Conservation (phyloP, 176 grass and related monocot genomes). For the Dendrocalamus sinicus region DNA sequence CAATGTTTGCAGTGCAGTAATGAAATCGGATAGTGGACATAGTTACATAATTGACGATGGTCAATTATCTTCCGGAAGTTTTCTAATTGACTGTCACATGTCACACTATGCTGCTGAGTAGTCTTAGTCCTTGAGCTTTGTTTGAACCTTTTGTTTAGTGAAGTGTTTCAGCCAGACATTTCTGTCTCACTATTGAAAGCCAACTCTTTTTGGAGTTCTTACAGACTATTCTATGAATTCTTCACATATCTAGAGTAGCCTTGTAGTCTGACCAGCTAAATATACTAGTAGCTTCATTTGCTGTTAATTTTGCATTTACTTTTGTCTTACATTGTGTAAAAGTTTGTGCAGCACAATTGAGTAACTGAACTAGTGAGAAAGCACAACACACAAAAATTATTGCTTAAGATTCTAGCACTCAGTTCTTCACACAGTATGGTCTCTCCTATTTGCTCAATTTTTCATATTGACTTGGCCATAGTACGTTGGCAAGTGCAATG, state of each 20-base stretch:
- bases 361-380: neutral
- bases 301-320: constrained; percentile 1
- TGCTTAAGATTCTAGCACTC: neutral
- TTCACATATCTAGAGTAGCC: neutral
- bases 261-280: neutral
- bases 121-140: neutral
- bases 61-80: neutral
- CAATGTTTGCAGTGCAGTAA: neutral
- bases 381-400: neutral
- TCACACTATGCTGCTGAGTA: neutral
- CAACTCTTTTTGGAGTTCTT: neutral
- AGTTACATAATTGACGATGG: neutral
- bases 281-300: neutral
- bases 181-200: neutral
- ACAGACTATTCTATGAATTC: neutral
- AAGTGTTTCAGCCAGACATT: constrained; percentile 26
- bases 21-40: constrained; percentile 5
- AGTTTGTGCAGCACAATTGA: neutral
- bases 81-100: neutral
- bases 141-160: neutral
- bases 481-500: neutral
- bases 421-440: neutral
- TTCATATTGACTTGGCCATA: neutral
- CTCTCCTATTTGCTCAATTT: neutral
- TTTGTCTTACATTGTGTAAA: constrained; percentile 1